phyloP scores from a whole-genome alignment of 176 grass and related monocot species.

The Aegilops bicornis region DNA sequence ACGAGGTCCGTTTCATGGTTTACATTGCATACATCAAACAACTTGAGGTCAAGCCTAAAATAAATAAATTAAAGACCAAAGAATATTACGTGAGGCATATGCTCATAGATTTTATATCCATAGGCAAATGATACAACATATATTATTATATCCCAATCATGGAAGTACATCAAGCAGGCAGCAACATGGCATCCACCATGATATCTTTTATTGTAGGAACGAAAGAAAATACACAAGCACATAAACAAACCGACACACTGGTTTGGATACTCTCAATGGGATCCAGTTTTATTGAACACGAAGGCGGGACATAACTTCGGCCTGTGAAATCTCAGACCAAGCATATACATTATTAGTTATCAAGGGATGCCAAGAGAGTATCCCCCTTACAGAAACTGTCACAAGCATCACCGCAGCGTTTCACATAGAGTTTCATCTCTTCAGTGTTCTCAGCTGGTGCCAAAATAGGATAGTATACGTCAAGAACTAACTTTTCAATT shows the following conservation, averaged over 20 bases:
- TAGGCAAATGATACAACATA: not conserved
- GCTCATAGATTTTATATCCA: not conserved
- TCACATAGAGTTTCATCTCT: not conserved
- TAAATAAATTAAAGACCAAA: not conserved
- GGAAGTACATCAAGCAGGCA: not conserved
- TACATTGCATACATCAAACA: too few relatives aligned
- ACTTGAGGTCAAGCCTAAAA: not conserved
- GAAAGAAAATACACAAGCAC: not conserved
- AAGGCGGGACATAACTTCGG: not conserved
- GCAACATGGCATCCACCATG: not conserved
- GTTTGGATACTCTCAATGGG: not conserved
- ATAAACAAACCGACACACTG: not conserved
- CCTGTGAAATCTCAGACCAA: not conserved
- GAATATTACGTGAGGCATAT: not conserved
- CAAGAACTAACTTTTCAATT: not conserved
- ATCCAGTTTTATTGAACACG: not conserved
- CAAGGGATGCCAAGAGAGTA: not conserved
- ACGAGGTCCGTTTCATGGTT: too few relatives aligned
- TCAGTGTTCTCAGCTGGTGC: not conserved
- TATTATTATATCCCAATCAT: not conserved
- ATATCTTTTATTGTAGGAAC: not conserved
- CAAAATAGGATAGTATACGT: not conserved
- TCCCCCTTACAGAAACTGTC: not conserved
- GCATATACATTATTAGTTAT: not conserved
- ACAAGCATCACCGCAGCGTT: not conserved